Base-by-base conservation (phyloP, 129 eudicot genomes). In the Helichrysum umbraculigerum region DNA sequence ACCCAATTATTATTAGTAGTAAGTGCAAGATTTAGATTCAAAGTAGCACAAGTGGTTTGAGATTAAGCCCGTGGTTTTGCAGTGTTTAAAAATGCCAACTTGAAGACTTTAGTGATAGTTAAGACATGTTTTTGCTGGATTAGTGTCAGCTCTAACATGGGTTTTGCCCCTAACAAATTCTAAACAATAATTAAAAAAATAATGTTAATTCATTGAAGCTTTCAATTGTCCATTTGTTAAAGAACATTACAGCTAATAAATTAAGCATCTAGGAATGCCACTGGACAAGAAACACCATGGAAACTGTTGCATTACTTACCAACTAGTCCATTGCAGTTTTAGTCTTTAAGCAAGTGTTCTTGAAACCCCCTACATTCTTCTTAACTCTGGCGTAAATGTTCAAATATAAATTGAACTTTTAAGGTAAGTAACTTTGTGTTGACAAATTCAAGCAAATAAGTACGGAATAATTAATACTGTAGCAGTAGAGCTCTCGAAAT, bases 91-190 rank as follows among this genome's bases (percentile, higher is more conserved):
- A 67, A 70, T 14, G 65, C 65, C 83, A 80, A 73, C 71, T 74
- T 80, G 84, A 44, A 33, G 50, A 7, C 64, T 80, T 67, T 74
- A 58, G 33, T 44, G 70, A 80, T 80, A 74, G 67, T 72, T 68
- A 80, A 67, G 57, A 68, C 76, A 74, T 68, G 71, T 74, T 80
- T 68, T 74, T 68, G 83, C 79, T 73, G 83, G 79, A 80, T 73
- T 73, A 80, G 75, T 80, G 84, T 80, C 84, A 80, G 84, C 68
- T 59, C 71, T 80, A 80, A 80, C 84, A 80, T 80, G 84, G 83
- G 84, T 80, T 74, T 74, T 74, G 71, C 64, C 11, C 76, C 68
- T 67, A 74, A 80, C 56, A 58, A 79, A 74, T 67, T 74, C 66
- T 42, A 67, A 74, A 74, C 30, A 39, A 64, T 74, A 34, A 44